Evolutionary conservation across 139 green algal genomes (phyloP), one percentile per base, ranked within the genome.

Genomic region (Micractinium sp.): DNA sequence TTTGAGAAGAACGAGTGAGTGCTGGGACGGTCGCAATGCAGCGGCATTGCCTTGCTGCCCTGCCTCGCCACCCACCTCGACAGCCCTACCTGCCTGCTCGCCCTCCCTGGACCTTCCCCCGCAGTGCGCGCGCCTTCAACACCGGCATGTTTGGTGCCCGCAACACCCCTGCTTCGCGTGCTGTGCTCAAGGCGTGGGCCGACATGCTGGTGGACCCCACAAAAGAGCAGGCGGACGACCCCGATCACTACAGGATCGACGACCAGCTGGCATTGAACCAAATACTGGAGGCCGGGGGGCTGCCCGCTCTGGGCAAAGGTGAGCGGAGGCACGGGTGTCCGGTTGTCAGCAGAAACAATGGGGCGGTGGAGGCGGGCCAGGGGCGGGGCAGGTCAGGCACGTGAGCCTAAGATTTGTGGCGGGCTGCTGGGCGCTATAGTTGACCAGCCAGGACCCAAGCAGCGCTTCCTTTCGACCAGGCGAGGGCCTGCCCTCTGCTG

Each of bases 251-350:
- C 12, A 60, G 35, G 13, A 60, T 86, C 4, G 81, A 86, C 33
- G 81, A 86, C 60, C 81, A 86, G 81, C 60, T 86, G 56, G 81
- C 81, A 2, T 29, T 86, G 39, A 75, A 86, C 81, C 29, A 38
- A 14, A 31, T 86, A 0, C 33, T 86, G 15, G 81, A 86, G 31
- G 13, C 53, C 29, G 80, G 80, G 0, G 80, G 80, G 35, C 36
- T 41, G 31, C 31, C 31, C 9, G 31, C 29, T 16, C 15, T 56
- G 31, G 38, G 80, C 80, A 29, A 74, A 0, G 80, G 80, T 67
- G 27, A 38, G 79, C 76, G 25, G 31, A 18, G 71, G 71, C 9
- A 12, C 63, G 2, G 20, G 47, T 9, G n/a, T 9, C 7, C 47
- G 47, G 47, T 56, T 5, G 7, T n/a, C n/a, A 9, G 47, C 47